A percentile compares a stretch with the other conserved stretches of the same genome.
These are phyloP conservation scores for Annulohypoxylon nitens DNA, from an alignment of 495 filamentous ascomycete genomes.

Conservation along the genomic window DNA sequence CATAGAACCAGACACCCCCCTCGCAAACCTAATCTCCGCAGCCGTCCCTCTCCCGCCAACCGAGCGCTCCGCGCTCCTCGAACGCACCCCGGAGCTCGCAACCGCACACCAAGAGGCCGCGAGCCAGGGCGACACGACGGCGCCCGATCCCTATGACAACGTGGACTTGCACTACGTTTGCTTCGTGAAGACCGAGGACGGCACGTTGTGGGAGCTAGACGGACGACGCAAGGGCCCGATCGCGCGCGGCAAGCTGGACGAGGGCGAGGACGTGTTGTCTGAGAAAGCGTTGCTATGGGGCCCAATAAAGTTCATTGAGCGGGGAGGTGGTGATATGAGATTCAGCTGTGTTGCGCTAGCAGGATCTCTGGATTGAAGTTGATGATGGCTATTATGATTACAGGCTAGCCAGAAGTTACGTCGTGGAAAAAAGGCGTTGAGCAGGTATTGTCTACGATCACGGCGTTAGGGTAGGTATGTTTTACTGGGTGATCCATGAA, in stretches of 20 bases:
- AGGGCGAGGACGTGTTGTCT: constrained; percentile 76
- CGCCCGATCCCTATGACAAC: constrained; percentile 75
- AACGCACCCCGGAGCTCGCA: constrained; percentile 78
- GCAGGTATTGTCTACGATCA: constrained; percentile 1
- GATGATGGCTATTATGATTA: constrained; percentile 12
- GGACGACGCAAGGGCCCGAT: constrained; percentile 79
- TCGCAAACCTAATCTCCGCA: constrained; percentile 58
- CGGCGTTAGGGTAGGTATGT: constrained; percentile 16
- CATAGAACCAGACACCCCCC: constrained; percentile 56
- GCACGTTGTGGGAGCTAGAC: constrained; percentile 85
- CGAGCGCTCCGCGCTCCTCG: constrained; percentile 76
- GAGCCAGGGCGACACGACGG: constrained; percentile 75
- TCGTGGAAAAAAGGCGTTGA: not conserved
- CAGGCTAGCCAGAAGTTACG: not conserved
- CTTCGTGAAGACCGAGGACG: constrained; percentile 77
- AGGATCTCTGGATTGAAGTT: constrained; percentile 71
- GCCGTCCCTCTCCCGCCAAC: constrained; percentile 66
- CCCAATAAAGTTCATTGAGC: constrained; percentile 71
- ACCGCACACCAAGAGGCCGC: constrained; percentile 79
- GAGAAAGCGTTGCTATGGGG: constrained; percentile 74
- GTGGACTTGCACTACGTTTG: constrained; percentile 87
- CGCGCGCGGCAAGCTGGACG: constrained; percentile 66
- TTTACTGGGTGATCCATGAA: constrained; percentile 5
- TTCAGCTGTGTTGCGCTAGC: constrained; percentile 82
- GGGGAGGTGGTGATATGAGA: constrained; percentile 74